phyloP scores from a whole-genome alignment of 768 basidiomycete species.

The Chalciporus pseudorubinellus region DNA sequence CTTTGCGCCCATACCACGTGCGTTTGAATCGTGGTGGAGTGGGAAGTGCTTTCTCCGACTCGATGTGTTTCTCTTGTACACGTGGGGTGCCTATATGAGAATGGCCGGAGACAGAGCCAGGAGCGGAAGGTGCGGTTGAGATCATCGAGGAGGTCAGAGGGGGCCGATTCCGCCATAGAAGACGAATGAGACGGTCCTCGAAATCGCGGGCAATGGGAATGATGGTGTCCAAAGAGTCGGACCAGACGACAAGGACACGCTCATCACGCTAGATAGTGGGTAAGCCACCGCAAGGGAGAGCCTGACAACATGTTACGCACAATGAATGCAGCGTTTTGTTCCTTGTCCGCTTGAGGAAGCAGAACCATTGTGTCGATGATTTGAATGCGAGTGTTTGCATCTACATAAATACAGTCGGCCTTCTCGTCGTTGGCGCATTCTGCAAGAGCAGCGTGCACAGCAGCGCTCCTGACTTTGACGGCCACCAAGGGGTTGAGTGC shows the following conservation, averaged over 20 bases:
- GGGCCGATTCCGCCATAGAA: constrained; percentile 47
- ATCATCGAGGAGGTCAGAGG: constrained; percentile 21
- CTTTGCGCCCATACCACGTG: constrained; percentile 63
- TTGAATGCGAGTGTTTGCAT: constrained; percentile 70
- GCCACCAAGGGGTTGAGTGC: constrained; percentile 55
- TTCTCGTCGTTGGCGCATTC: constrained; percentile 32
- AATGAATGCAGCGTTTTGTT: constrained; percentile 60
- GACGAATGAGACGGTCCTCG: constrained; percentile 56
- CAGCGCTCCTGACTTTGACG: constrained; percentile 50
- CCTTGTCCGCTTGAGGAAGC: constrained; percentile 54
- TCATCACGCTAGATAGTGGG: constrained; percentile 61
- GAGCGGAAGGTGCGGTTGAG: constrained; percentile 30
- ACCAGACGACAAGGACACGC: constrained; percentile 82
- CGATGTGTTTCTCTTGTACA: constrained; percentile 12
- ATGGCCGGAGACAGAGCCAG: constrained; percentile 37
- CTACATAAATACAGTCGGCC: constrained; percentile 42
- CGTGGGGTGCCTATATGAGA: constrained; percentile 28
- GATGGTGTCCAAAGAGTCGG: constrained; percentile 74
- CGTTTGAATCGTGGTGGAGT: constrained; percentile 36
- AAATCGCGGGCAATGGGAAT: constrained; percentile 50
- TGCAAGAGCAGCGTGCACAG: constrained; percentile 50
- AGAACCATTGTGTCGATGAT: constrained; percentile 75
- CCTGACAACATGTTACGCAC: constrained; percentile 39
- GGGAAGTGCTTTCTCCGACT: constrained; percentile 19
- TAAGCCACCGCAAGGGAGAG: neutral